These are phyloP conservation scores for Adiantum capillusveneris DNA, from an alignment of 75 land plant species.

Conservation along the genomic window DNA sequence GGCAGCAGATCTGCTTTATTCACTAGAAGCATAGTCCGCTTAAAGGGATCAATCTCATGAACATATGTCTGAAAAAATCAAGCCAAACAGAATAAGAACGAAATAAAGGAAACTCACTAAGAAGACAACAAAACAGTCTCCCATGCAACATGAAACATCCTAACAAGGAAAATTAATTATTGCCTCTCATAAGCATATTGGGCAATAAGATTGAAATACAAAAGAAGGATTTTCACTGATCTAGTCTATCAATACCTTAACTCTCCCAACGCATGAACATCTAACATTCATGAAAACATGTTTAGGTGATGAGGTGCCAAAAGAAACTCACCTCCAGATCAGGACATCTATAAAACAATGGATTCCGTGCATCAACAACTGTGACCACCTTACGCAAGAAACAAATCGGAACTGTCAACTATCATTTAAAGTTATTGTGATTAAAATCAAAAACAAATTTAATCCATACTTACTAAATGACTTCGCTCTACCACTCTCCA, in stretches of 20 bases:
- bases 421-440: background rate
- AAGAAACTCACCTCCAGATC: constrained; percentile 79
- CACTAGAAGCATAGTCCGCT: constrained; percentile 69
- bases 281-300: no score
- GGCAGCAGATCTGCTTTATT: constrained; percentile 95
- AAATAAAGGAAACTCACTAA: no score
- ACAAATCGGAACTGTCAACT: constrained; percentile 8
- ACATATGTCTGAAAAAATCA: constrained; percentile 54
- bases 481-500: constrained; percentile 96
- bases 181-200: no score
- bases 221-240: no score
- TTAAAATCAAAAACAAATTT: background rate
- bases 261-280: no score
- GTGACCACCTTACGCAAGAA: constrained; percentile 95
- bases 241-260: no score
- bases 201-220: no score
- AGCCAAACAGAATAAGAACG: no score
- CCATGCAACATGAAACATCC: background rate
- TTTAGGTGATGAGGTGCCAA: no score
- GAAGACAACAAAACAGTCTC: no score
- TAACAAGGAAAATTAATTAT: no score
- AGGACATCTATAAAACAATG: constrained; percentile 90
- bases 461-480: constrained; percentile 57
- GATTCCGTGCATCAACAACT: constrained; percentile 98
- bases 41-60: constrained; percentile 63